Evolutionary conservation across 1,284 basidiomycete genomes (phyloP).

Genomic region (Irpex rosettiformis): DNA sequence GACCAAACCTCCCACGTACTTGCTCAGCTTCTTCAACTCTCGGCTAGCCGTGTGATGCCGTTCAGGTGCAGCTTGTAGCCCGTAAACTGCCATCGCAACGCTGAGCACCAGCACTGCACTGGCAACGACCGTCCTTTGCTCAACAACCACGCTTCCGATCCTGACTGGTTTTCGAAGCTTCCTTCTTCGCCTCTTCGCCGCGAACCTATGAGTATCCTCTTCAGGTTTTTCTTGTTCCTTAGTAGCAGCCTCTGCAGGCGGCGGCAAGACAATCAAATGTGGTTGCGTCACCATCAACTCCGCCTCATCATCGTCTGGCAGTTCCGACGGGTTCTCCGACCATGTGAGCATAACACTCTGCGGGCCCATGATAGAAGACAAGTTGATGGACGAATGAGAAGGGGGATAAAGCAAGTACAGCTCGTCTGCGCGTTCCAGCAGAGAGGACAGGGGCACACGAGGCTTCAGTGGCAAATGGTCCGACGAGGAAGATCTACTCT

Average conservation of each 20-base stretch:
- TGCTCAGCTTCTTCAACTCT: slow-evolving; percentile 33
- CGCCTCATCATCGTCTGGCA: slow-evolving; percentile 52
- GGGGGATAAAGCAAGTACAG: slow-evolving; percentile 44
- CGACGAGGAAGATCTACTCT: neutral
- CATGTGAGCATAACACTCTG: slow-evolving; percentile 60
- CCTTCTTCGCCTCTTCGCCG: slow-evolving; percentile 16
- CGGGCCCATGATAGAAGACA: slow-evolving; percentile 69
- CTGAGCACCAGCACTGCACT: slow-evolving; percentile 64
- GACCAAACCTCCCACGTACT: slow-evolving; percentile 30
- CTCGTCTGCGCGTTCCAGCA: slow-evolving; percentile 42
- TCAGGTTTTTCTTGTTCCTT: slow-evolving; percentile 20
- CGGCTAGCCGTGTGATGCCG: slow-evolving; percentile 20
- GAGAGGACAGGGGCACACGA: slow-evolving; percentile 35
- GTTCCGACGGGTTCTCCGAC: slow-evolving; percentile 38
- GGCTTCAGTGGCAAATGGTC: slow-evolving; percentile 12
- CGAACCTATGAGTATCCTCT: slow-evolving; percentile 23
- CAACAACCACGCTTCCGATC: slow-evolving; percentile 29
- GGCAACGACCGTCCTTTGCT: slow-evolving; percentile 49
- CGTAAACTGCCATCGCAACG: slow-evolving; percentile 63
- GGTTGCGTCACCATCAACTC: slow-evolving; percentile 58
- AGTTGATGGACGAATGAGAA: slow-evolving; percentile 38
- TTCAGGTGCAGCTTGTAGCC: slow-evolving; percentile 28
- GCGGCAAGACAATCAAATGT: slow-evolving; percentile 48
- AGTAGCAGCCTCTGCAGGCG: slow-evolving; percentile 14
- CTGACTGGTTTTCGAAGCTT: slow-evolving; percentile 26